These are phyloP conservation scores for Lolium rigidum DNA, from an alignment of 176 grass and related monocot species.

Conservation along the genomic window DNA sequence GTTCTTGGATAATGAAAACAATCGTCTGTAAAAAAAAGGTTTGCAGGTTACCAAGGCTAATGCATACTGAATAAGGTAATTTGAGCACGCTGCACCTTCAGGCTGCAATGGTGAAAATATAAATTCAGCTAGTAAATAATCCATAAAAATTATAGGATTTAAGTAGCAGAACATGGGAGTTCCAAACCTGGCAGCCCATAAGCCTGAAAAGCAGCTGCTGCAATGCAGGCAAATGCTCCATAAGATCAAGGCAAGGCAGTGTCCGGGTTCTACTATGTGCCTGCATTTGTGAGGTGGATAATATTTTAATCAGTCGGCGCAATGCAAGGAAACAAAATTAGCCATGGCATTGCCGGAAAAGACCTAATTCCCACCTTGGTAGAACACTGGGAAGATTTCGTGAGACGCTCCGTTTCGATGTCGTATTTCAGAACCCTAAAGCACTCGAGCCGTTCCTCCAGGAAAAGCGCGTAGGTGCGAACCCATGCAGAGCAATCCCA, in stretches of 20 bases:
- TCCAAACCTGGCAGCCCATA: conserved; percentile 75
- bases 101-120: conserved; percentile 65
- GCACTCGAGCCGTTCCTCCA: conserved; percentile 90
- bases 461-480: conserved; percentile 81
- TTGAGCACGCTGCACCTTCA: conserved; percentile 85
- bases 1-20: conserved; percentile 12
- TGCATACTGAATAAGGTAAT: conserved; percentile 87
- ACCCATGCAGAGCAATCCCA: conserved; percentile 96
- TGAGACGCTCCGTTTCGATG: conserved; percentile 77
- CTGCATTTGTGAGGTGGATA: conserved; percentile 43
- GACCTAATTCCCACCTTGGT: conserved; percentile 46
- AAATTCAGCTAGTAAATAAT: neutral
- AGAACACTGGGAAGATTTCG: conserved; percentile 58
- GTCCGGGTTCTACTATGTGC: conserved; percentile 85
- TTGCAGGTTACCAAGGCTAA: conserved; percentile 69
- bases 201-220: conserved; percentile 91
- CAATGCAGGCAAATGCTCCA: conserved; percentile 93
- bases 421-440: conserved; percentile 84
- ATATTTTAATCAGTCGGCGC: neutral
- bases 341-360: neutral
- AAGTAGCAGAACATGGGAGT: neutral
- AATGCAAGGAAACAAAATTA: neutral
- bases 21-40: neutral
- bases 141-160: neutral
- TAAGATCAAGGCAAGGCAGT: conserved; percentile 65